These are phyloP conservation scores for Volvox africanus DNA, from an alignment of 139 green algal genomes.

Conservation along the genomic window DNA sequence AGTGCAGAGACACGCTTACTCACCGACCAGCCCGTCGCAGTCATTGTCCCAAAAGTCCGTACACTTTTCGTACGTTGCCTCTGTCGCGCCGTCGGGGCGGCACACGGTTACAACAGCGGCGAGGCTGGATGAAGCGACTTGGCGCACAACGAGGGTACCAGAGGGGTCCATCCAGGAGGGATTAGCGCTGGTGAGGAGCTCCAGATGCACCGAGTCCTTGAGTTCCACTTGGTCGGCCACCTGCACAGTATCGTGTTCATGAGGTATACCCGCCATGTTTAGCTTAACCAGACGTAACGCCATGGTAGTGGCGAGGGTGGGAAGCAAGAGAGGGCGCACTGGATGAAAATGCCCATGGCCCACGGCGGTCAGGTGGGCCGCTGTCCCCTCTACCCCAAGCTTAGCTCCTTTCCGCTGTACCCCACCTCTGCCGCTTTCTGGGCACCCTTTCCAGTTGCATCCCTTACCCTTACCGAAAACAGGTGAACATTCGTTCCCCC, in stretches of 20 bases:
- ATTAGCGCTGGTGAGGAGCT: not conserved
- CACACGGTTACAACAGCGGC: constrained; percentile 36
- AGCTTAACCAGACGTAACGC: no score
- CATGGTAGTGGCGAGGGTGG: no score
- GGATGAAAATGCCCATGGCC: no score
- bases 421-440: not conserved
- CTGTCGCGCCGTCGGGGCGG: not conserved
- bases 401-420: no score
- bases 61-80: constrained; percentile 17
- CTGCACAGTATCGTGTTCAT: not conserved
- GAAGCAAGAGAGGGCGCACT: no score
- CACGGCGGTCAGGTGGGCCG: no score
- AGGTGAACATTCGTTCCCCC: constrained; percentile 30
- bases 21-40: constrained; percentile 35
- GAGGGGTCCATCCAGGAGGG: constrained; percentile 13
- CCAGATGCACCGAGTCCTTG: constrained; percentile 19
- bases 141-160: constrained; percentile 21
- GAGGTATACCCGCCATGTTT: no score
- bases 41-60: constrained; percentile 46
- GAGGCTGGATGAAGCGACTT: not conserved
- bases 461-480: constrained; percentile 6
- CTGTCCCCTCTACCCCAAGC: no score
- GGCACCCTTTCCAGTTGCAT: no score
- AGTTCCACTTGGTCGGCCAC: not conserved
- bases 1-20: not conserved